A percentile compares a stretch with the other conserved stretches of the same genome.
Conservation (phyloP, 139 green algal genomes). For the Closterium sp. region DNA sequence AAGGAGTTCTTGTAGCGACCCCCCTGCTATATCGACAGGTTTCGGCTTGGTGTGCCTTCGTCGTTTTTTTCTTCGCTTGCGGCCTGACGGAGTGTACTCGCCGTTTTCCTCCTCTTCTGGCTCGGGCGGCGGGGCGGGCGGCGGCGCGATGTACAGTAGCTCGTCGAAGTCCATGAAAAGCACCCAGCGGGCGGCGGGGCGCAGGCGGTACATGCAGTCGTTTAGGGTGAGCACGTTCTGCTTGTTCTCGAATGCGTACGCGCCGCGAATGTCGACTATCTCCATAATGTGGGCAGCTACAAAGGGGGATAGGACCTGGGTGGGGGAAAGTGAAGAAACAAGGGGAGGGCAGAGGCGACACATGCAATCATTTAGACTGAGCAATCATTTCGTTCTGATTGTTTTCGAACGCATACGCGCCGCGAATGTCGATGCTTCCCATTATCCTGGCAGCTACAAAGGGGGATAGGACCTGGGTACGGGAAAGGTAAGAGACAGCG, state of each 20-base stretch:
- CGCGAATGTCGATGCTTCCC: too few relatives aligned
- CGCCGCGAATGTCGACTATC: neutral
- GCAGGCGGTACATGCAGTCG: conserved; percentile 20
- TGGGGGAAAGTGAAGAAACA: too few relatives aligned
- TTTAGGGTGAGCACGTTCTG: conserved; percentile 12
- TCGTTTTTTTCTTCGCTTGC: neutral
- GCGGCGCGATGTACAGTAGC: conserved; percentile 2
- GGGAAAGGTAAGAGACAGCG: too few relatives aligned
- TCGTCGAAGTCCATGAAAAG: conserved; percentile 43
- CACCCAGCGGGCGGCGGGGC: conserved; percentile 22
- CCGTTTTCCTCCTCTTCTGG: conserved; percentile 2
- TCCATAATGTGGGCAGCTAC: neutral
- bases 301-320: neutral
- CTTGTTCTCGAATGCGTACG: neutral
- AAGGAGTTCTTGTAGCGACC: neutral
- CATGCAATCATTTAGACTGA: too few relatives aligned
- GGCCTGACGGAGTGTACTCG: neutral
- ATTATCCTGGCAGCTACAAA: too few relatives aligned
- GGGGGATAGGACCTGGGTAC: neutral
- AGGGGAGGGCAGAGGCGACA: too few relatives aligned
- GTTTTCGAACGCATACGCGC: neutral
- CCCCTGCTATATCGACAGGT: neutral
- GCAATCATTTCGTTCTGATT: neutral
- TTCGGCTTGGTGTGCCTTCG: neutral
- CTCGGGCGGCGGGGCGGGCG: neutral